These are phyloP conservation scores for Talaromyces thailandensis DNA, from an alignment of 495 filamentous ascomycete species.

Conservation along the genomic window DNA sequence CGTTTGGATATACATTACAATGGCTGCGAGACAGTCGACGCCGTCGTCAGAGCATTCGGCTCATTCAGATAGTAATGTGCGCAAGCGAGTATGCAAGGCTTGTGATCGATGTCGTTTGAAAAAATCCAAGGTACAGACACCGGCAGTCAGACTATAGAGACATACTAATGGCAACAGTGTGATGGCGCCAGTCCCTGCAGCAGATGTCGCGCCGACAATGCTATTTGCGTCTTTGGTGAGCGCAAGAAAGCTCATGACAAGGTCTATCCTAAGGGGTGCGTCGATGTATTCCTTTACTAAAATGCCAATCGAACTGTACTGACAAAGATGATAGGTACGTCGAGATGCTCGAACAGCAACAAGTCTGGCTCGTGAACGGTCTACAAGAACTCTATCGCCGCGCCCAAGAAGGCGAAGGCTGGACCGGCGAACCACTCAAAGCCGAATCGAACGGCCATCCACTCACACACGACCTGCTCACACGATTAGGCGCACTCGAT, in stretches of 20 bases:
- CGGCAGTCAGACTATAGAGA: background rate
- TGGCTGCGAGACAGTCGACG: conserved; percentile 39
- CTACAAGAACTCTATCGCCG: conserved; percentile 53
- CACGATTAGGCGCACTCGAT: conserved; percentile 47
- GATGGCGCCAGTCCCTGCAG: conserved; percentile 52
- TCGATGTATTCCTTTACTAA: conserved; percentile 1
- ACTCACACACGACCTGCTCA: conserved; percentile 57
- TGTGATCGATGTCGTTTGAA: conserved; percentile 57
- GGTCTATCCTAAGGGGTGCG: conserved; percentile 56
- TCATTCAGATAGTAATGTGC: conserved; percentile 33
- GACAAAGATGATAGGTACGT: conserved; percentile 42
- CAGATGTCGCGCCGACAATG: conserved; percentile 50
- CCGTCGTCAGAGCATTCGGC: conserved; percentile 32
- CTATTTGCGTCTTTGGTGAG: conserved; percentile 54
- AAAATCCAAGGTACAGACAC: conserved; percentile 50
- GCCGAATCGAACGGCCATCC: conserved; percentile 48
- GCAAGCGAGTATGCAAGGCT: conserved; percentile 55
- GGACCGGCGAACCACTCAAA: conserved; percentile 45
- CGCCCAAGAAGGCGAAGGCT: conserved; percentile 38
- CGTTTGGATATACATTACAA: conserved; percentile 13
- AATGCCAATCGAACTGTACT: background rate
- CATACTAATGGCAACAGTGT: conserved; percentile 30
- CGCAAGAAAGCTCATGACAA: conserved; percentile 54
- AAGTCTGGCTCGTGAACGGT: conserved; percentile 51
- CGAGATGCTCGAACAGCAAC: conserved; percentile 66